phyloP scores from a whole-genome alignment of 2,329 filamentous ascomycete species.

The Colletotrichum lindemuthianum region DNA sequence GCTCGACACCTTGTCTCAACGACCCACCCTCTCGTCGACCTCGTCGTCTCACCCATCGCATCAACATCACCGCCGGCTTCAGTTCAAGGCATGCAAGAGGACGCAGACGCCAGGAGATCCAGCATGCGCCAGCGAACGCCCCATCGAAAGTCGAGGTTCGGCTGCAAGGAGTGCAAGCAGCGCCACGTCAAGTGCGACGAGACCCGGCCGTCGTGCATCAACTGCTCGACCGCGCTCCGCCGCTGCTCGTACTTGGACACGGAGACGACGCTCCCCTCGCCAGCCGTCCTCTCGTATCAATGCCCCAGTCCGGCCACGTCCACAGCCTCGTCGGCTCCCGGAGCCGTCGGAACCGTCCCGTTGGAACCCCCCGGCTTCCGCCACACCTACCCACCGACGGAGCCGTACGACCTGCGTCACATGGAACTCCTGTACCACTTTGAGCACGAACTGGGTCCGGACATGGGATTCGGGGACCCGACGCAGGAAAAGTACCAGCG shows the following conservation, averaged over 20 bases:
- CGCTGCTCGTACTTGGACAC: slow-evolving; percentile 45
- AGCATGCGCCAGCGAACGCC: slow-evolving; percentile 22
- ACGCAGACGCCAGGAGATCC: not conserved
- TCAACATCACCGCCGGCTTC: too few relatives aligned
- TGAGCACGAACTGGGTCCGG: slow-evolving; percentile 3
- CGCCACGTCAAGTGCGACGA: slow-evolving; percentile 57
- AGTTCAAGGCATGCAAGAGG: not conserved
- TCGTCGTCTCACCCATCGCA: too few relatives aligned
- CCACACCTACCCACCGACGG: slow-evolving; percentile 1
- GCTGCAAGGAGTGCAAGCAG: slow-evolving; percentile 52
- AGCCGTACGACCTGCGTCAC: slow-evolving; percentile 16
- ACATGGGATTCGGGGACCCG: slow-evolving; percentile 1
- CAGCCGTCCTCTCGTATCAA: slow-evolving; percentile 7
- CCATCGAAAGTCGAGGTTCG: slow-evolving; percentile 53
- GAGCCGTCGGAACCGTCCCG: not conserved
- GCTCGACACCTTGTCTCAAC: too few relatives aligned
- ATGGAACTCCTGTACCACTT: slow-evolving; percentile 23
- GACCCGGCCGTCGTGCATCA: slow-evolving; percentile 50
- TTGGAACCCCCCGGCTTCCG: not conserved
- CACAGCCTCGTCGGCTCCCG: not conserved
- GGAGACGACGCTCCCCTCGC: slow-evolving; percentile 2
- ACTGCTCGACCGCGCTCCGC: slow-evolving; percentile 50
- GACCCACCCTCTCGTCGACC: too few relatives aligned
- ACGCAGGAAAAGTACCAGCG: slow-evolving; percentile 1
- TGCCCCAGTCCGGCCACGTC: slow-evolving; percentile 21